These are phyloP conservation scores for Leishmania aethiopica DNA, from an alignment of 208 protist species.

Conservation along the genomic window DNA sequence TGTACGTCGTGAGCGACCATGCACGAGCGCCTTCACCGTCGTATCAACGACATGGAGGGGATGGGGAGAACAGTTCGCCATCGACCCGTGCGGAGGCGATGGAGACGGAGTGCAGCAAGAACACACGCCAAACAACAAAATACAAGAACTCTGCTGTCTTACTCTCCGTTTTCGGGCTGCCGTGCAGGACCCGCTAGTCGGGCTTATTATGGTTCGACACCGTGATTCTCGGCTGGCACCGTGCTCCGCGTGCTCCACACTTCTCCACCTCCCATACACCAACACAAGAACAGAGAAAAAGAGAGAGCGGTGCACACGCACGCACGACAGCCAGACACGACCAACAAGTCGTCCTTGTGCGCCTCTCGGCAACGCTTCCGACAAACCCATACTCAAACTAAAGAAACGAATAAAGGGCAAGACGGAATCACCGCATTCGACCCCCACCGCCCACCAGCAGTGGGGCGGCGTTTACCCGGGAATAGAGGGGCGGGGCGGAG, in stretches of 20 bases:
- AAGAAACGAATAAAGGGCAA: too few species aligned
- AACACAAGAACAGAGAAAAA: neutral
- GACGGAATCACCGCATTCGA: too few species aligned
- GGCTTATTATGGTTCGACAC: too few species aligned
- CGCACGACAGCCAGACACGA: neutral
- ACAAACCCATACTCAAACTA: too few species aligned
- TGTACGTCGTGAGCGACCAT: neutral
- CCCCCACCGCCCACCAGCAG: too few species aligned
- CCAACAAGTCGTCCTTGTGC: too few species aligned
- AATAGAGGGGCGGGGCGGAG: too few species aligned
- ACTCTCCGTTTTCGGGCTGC: neutral
- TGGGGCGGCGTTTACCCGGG: too few species aligned
- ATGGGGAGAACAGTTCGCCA: neutral
- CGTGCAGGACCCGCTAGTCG: too few species aligned
- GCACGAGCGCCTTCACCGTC: neutral
- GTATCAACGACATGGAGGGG: neutral
- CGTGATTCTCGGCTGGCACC: too few species aligned
- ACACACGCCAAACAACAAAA: neutral
- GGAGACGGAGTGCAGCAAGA: neutral
- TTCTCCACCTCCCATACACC: neutral
- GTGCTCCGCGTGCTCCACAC: neutral
- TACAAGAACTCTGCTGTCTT: neutral
- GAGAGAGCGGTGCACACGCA: neutral
- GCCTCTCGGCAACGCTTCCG: too few species aligned
- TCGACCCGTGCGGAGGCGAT: too few species aligned